Conservation (phyloP, 305 asterid genomes). For the Fraxinus floribunda region DNA sequence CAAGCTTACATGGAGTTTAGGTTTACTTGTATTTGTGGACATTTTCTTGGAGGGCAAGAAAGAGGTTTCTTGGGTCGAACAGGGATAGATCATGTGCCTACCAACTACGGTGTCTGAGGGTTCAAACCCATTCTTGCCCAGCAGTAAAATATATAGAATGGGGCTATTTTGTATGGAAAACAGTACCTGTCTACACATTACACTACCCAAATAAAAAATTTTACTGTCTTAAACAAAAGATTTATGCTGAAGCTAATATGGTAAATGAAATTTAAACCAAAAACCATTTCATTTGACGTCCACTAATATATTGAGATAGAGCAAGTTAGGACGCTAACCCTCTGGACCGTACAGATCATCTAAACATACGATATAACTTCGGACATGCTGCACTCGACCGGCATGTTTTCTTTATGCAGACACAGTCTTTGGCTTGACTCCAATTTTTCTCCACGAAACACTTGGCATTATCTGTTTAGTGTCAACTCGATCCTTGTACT, state of each 20-base stretch:
- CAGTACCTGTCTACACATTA: background rate
- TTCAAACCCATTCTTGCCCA: background rate
- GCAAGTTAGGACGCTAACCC: no score
- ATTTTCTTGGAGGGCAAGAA: background rate
- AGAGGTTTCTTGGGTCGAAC: background rate
- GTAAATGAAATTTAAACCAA: background rate
- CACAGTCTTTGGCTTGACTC: constrained; percentile 71
- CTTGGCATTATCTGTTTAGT: constrained; percentile 84
- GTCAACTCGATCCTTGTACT: constrained; percentile 79
- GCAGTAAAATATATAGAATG: background rate
- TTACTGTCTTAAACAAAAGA: background rate
- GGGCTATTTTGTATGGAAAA: no score
- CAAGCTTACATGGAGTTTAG: background rate
- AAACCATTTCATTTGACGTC: background rate
- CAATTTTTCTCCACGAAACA: constrained; percentile 83
- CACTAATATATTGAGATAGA: background rate
- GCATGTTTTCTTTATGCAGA: constrained; percentile 37
- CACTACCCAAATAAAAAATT: background rate
- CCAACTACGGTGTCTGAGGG: background rate
- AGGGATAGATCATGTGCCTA: no score
- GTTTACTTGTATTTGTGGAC: background rate
- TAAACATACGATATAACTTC: background rate
- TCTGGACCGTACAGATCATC: background rate
- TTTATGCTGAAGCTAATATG: background rate
- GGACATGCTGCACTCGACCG: background rate